Evolutionary conservation across 495 filamentous ascomycete species (phyloP), one percentile per base, ranked within the genome.

Genomic region (Penicillium soppii): DNA sequence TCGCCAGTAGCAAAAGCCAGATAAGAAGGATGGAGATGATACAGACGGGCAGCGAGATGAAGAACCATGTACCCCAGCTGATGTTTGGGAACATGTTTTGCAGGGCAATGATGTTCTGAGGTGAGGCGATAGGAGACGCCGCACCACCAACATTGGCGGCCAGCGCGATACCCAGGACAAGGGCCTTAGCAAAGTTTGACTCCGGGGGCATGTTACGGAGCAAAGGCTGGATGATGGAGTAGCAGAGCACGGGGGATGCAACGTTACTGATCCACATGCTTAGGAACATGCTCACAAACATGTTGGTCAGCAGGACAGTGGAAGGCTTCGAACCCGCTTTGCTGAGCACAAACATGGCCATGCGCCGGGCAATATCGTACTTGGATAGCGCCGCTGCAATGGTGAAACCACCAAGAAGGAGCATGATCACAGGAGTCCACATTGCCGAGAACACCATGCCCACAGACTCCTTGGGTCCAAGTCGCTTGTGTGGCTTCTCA

Each of bases 181-280:
- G 84, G 2, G 94, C 90, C 69, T 95, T 96, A 52, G 89, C 89
- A 76, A 99, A 97, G 54, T 85, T 78, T 20, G 91, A 96, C 56
- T 92, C 92, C 7, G 85, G 77, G 0, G 95, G 85, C 37, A 97
- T 82, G 66, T 97, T 97, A 29, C 94, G 90, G 32, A 99, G 76
- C 68, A 99, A 86, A 22, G 94, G 94, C 84, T 92, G 58, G n/a
- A 62, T 46, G 53, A 97, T 97, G 13, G 90, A 95, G 65, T 91
- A 97, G 76, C 95, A 99, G 7, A 99, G 81, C n/a, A 99, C 94
- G 0, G 94, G 94, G 4, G 95, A 92, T 15, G 94, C 94, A 27
- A 99, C 94, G 57, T 99, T 99, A 68, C 89, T 95, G 62, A 99
- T 97, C 82, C 95, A 92, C 94, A 99, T 99, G 57, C 90, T 96